phyloP scores from a whole-genome alignment of 345 rosid genomes.

The Lepidium sativum region DNA sequence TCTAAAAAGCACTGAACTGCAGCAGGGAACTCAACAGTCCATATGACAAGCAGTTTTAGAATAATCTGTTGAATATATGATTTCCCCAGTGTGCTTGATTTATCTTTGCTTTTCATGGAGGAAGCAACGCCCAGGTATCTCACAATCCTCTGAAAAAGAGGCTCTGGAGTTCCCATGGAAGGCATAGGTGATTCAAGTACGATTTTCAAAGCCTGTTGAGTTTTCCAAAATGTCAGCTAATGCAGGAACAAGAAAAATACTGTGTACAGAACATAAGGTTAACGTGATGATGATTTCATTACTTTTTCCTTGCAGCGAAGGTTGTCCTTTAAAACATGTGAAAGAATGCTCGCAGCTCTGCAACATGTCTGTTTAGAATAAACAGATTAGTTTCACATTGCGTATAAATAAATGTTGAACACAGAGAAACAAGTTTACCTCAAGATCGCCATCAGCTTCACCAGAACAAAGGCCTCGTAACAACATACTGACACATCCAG shows the following conservation, averaged over 20 bases:
- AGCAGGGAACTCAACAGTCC: conserved; percentile 75
- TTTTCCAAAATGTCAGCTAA: conserved; percentile 1
- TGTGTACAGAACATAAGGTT: neutral
- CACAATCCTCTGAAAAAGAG: conserved; percentile 79
- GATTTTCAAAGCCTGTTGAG: conserved; percentile 54
- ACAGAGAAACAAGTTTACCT: conserved; percentile 42
- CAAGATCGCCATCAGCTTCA: conserved; percentile 88
- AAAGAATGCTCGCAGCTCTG: conserved; percentile 94
- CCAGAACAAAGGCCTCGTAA: conserved; percentile 76
- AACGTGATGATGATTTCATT: neutral
- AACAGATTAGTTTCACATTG: neutral
- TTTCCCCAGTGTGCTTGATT: conserved; percentile 37
- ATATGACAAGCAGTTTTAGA: conserved; percentile 80
- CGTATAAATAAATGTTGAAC: neutral
- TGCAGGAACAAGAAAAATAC: neutral
- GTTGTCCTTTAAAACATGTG: conserved; percentile 78
- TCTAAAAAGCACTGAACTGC: conserved; percentile 87
- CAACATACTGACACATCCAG: conserved; percentile 62
- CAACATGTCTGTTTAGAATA: conserved; percentile 64
- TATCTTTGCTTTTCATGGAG: conserved; percentile 66
- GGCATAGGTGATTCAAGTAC: conserved; percentile 68
- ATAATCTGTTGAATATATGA: conserved; percentile 63
- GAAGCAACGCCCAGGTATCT: conserved; percentile 85
- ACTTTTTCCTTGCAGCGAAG: conserved; percentile 86
- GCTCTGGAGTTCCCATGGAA: conserved; percentile 81